Conservation (phyloP, 1,139 yeast genomes). For the Debaryomyces udenii region DNA sequence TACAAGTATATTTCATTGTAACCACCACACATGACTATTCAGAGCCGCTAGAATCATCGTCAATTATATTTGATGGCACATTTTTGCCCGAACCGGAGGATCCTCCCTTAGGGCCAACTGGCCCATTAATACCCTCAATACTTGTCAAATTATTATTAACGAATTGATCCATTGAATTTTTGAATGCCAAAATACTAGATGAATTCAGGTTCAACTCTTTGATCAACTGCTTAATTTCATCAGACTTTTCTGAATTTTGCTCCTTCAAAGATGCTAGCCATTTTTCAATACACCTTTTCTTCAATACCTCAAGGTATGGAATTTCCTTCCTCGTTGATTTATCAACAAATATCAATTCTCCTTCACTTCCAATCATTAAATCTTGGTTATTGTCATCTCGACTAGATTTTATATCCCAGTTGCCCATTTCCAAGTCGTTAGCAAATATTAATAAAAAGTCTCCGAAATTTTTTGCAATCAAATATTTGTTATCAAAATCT, state of each 20-base stretch:
- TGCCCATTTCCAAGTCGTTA: conserved; percentile 79
- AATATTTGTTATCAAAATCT: conserved; percentile 83
- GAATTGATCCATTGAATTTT: conserved; percentile 14
- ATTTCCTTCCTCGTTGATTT: conserved; percentile 47
- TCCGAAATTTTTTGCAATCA: conserved; percentile 81
- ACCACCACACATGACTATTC: conserved; percentile 1
- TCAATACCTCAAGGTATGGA: conserved; percentile 68
- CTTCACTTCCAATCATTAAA: conserved; percentile 62
- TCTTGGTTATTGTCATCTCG: conserved; percentile 51
- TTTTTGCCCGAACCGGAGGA: neutral
- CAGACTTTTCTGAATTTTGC: conserved; percentile 18
- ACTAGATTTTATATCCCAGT: conserved; percentile 65
- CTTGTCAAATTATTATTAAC: conserved; percentile 12
- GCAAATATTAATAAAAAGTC: conserved; percentile 79
- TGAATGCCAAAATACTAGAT: conserved; percentile 6
- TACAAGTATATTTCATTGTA: conserved; percentile 5
- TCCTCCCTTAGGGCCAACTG: conserved; percentile 4
- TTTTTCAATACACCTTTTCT: conserved; percentile 30
- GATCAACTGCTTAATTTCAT: conserved; percentile 25
- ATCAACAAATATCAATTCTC: conserved; percentile 70
- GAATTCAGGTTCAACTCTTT: conserved; percentile 23
- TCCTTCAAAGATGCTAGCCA: conserved; percentile 36
- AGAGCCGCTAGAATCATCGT: conserved; percentile 2
- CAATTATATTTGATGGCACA: conserved; percentile 2
- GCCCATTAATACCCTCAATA: conserved; percentile 18